Base-by-base conservation (phyloP, 352 stramenopile species). In the Phytophthora cactorum region DNA sequence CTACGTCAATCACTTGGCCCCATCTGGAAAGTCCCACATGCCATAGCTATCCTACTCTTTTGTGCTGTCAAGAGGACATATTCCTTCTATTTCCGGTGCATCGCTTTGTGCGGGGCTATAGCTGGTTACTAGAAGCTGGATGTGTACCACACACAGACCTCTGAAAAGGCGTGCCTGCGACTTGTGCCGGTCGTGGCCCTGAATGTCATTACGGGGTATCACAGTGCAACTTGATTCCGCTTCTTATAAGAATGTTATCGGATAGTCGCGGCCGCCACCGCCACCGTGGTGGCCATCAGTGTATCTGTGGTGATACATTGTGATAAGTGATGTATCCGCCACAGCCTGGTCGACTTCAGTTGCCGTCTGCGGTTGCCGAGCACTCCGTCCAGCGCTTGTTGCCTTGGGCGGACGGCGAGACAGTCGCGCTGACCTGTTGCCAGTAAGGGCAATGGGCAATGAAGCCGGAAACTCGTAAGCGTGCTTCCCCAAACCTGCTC, bases 401-500 rank as follows among this genome's bases (percentile, higher is more conserved):
- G 14, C 29, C 39, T 43, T 41, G 41, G 3, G 15, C 7, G 43
- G 9, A 27, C 15, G 17, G 36, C 36, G 27, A 27, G 31, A 36
- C 28, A 47, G 38, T 47, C 53, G 52, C 38, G 52, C 28, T 38
- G 29, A 41, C 32, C 27, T 44, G 32, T 46, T 55, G 55, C 39
- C 28, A 45, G 27, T 10, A n/a, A 44, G 25, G 8, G 5, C 28
- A 56, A 45, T 17, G 44, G n/a, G 55, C 51, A 63, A 57, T n/a
- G 60, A 61, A 74, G 66, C 60, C 66, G 52, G 61, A 74, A 44
- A 56, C 17, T 44, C 29, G 32, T 51, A 45, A 45, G 25, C 36
- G 36, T 43, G 36, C 36, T n/a, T 38, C n/a, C 17, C 28, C 38
- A 57, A 72, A 70, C 66, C 54, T 63, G 66, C 66, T 71, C 67